These are phyloP conservation scores for Podila minutissima DNA, from an alignment of 192 early-diverging fungal species.

Conservation along the genomic window DNA sequence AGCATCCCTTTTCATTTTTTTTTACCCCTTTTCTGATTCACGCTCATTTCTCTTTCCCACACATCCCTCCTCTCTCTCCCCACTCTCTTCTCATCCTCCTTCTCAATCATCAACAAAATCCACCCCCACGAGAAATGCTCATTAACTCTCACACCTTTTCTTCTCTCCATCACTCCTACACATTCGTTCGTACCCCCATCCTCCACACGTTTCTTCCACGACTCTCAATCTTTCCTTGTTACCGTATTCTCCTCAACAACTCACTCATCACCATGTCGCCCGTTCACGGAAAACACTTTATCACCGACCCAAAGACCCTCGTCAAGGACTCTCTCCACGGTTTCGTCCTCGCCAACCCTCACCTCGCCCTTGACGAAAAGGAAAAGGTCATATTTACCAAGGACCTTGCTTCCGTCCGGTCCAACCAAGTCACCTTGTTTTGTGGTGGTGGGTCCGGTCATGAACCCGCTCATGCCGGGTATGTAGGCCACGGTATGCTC, in stretches of 20 bases:
- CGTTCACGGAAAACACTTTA: slow-evolving; percentile 61
- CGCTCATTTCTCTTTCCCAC: too few species aligned
- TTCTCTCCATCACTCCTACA: too few species aligned
- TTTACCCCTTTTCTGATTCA: too few species aligned
- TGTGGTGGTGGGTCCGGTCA: slow-evolving; percentile 89
- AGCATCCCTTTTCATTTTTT: too few species aligned
- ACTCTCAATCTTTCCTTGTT: too few species aligned
- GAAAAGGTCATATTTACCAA: slow-evolving; percentile 74
- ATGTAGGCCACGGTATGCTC: slow-evolving; percentile 79
- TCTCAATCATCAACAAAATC: too few species aligned
- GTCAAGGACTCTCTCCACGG: slow-evolving; percentile 72
- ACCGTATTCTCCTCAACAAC: too few species aligned
- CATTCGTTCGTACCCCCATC: too few species aligned
- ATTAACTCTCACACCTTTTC: too few species aligned
- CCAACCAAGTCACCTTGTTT: slow-evolving; percentile 76
- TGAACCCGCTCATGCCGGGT: slow-evolving; percentile 86
- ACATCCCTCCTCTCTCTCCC: neutral
- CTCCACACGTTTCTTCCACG: too few species aligned
- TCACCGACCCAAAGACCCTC: slow-evolving; percentile 65
- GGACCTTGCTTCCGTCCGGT: slow-evolving; percentile 60
- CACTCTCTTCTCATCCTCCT: too few species aligned
- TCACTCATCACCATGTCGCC: slow-evolving; percentile 1
- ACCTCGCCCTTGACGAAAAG: slow-evolving; percentile 63
- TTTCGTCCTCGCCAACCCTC: slow-evolving; percentile 66
- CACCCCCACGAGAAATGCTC: too few species aligned